Evolutionary conservation across 2,329 filamentous ascomycete genomes (phyloP), one percentile per base, ranked within the genome.

Genomic region (Pleomassaria siparia): DNA sequence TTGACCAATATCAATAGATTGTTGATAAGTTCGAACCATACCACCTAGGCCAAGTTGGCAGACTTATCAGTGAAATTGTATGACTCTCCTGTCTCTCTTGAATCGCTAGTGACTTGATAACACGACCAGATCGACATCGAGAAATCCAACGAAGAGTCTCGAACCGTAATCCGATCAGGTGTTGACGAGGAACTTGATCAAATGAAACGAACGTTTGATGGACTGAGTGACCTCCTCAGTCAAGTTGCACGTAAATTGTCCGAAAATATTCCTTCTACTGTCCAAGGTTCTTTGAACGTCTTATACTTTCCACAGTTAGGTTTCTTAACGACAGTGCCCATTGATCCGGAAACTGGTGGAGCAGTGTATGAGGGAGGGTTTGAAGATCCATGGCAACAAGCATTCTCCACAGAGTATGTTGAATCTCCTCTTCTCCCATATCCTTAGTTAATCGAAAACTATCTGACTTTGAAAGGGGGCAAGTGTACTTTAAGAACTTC

Each of bases 261-360:
- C 0, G 68, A 71, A 12, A 76, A 78, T 1, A 74, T 94, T 16
- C 86, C 91, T 1, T 76, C 80, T 49, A 76, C 79, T 15, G 69
- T 80, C 1, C 72, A 77, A 18, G 62, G 69, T 2, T 74, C 77
- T 11, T 68, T 87, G 26, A 91, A 91, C 45, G 95, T 95, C 53
- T 87, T 94, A 15, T 96, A 94, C 66, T 87, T 95, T 52, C 92
- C 91, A 0, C 91, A 96, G 61, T 82, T 96, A 29, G 94, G 94
- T 0, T 99, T 96, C 64, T 80, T 96, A 29, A 88, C 91, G 2
- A 84, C 87, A 0, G 84, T 95, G 13, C 80, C 80, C 2, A 69
- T 85, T 3, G 81, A 90, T 56, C 72, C 77, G 12, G 67, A 75
- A 1, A 83, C 80, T 1, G 82, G 83, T 0, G 73, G 77, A 39